Percentiles rank a stretch among this genome's conserved stretches.
Evolutionary conservation across 2,329 filamentous ascomycete species (phyloP).

Genomic region (Xylariaceae sp.): DNA sequence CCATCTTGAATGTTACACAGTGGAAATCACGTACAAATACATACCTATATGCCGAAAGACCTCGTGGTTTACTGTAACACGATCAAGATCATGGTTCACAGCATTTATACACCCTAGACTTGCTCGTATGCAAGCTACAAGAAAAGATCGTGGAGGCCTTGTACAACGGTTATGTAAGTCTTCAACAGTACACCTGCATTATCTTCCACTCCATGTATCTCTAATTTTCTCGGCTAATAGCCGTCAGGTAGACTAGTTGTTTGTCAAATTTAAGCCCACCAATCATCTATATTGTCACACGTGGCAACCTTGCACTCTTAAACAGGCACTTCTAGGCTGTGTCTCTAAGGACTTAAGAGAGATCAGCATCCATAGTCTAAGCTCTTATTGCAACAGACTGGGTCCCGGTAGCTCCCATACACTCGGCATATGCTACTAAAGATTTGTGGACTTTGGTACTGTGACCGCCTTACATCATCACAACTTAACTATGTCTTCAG

Average conservation of each 20-base stretch:
- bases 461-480: too few relatives aligned
- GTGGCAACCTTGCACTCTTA: conserved; percentile 11
- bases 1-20: too few relatives aligned
- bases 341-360: conserved; percentile 6
- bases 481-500: too few relatives aligned
- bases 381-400: conserved; percentile 2
- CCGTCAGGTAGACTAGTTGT: neutral
- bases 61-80: neutral
- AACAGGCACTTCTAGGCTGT: conserved; percentile 5
- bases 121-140: too few relatives aligned
- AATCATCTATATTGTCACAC: conserved; percentile 3
- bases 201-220: neutral
- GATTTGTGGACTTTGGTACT: too few relatives aligned
- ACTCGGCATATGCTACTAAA: too few relatives aligned
- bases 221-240: neutral
- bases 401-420: neutral
- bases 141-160: neutral
- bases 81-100: conserved; percentile 4
- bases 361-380: conserved; percentile 9
- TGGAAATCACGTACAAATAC: too few relatives aligned
- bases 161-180: neutral
- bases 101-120: too few relatives aligned
- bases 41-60: neutral
- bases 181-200: neutral
- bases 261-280: conserved; percentile 8